Conservation (phyloP, 1,139 yeast genomes). For the Groenewaldozyma auringiensis region DNA sequence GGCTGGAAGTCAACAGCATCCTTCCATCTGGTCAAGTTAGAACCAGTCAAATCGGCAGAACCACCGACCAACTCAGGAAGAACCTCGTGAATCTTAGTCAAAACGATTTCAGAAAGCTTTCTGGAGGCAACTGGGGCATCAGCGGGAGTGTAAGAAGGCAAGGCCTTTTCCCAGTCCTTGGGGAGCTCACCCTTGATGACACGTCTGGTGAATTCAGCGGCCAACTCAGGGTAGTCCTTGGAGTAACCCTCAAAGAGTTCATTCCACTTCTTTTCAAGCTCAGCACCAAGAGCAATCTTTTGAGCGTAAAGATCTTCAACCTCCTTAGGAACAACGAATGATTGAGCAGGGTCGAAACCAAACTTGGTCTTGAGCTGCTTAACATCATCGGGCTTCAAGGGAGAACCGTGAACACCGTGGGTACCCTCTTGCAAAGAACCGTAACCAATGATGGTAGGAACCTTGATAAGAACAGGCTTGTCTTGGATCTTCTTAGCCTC, state of each 20-base stretch:
- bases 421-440: conserved; percentile 87
- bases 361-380: conserved; percentile 74
- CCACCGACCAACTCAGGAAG: conserved; percentile 95
- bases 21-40: conserved; percentile 89
- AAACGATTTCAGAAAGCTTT: conserved; percentile 83
- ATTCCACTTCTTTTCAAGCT: conserved; percentile 71
- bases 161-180: conserved; percentile 64
- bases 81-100: conserved; percentile 53
- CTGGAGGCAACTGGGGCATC: conserved; percentile 91
- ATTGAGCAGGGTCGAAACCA: conserved; percentile 84
- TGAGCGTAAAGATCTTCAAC: conserved; percentile 64
- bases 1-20: conserved; percentile 92
- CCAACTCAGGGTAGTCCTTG: conserved; percentile 68
- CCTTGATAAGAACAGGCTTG: conserved; percentile 88
- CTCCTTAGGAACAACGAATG: conserved; percentile 74
- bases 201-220: conserved; percentile 79
- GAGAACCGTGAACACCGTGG: conserved; percentile 94
- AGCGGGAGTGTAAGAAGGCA: conserved; percentile 71
- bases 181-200: conserved; percentile 61
- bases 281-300: conserved; percentile 53
- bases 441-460: conserved; percentile 88
- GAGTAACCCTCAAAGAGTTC: conserved; percentile 52
- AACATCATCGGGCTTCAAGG: conserved; percentile 90
- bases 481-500: conserved; percentile 41
- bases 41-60: conserved; percentile 97